These are phyloP conservation scores for Wickerhamiella spandovensis DNA, from an alignment of 805 yeast genomes.

Conservation along the genomic window DNA sequence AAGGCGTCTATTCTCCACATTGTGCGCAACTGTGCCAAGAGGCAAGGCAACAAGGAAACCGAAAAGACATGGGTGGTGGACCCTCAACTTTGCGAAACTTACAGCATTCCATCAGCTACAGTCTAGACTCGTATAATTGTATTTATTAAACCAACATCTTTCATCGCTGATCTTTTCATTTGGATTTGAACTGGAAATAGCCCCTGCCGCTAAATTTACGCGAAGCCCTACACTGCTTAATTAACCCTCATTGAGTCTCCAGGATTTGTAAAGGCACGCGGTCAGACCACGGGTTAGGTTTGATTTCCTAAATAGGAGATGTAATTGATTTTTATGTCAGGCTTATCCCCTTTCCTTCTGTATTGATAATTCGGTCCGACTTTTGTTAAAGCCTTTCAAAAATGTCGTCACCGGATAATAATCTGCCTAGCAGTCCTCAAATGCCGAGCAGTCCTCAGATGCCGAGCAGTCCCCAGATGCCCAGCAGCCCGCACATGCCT, in stretches of 20 bases:
- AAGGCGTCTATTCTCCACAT: constrained; percentile 4
- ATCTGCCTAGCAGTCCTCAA: not conserved
- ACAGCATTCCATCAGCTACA: not conserved
- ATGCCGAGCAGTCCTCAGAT: not conserved
- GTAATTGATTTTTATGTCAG: constrained; percentile 1
- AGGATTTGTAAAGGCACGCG: not conserved
- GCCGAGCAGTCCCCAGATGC: not conserved
- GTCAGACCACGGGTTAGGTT: constrained; percentile 1
- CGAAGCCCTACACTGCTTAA: not conserved
- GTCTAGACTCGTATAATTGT: not conserved
- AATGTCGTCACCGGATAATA: not conserved
- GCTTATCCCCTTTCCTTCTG: not conserved
- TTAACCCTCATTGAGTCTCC: not conserved
- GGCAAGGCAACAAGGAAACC: constrained; percentile 3
- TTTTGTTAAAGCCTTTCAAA: no score
- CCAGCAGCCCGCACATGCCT: not conserved
- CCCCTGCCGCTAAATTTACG: no score
- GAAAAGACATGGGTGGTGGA: not conserved
- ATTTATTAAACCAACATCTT: no score
- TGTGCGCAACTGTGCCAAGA: constrained; percentile 3
- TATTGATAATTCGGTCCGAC: not conserved
- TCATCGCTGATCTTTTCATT: no score
- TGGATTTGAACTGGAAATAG: no score
- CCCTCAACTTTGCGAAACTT: not conserved
- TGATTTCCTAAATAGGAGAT: not conserved